Base-by-base conservation (phyloP, 192 early-diverging fungal genomes). In the Phycomyces blakesleeanus region DNA sequence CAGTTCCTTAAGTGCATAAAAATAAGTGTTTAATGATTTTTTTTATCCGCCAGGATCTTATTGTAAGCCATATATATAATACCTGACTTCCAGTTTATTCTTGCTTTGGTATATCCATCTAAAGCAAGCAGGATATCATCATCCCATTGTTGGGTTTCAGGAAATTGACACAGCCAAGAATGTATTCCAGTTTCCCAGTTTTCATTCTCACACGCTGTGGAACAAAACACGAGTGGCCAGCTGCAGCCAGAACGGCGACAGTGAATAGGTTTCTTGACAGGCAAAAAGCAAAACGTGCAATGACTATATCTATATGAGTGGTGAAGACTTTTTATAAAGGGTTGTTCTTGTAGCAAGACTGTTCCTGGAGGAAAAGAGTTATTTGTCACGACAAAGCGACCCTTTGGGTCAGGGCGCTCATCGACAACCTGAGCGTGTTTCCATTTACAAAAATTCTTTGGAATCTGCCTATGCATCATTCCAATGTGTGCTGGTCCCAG, bases 211-310 rank as follows among this genome's bases (percentile, higher is more conserved):
- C 63, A 65, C 3, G 21, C 29, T 5, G 27, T 2, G 8, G 54
- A 55, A 21, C 63, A 65, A 15, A 56, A 65, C 10, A 49, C 7
- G 21, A 65, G 8, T 15, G 12, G 9, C 63, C 63, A 65, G 8
- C n/a, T 6, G 37, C 63, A 65, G 0, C 26, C 15, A 9, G 27
- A 24, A 41, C 34, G n/a, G 26, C 54, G 26, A 12, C 34, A 52
- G 3, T 25, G 18, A 7, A 16, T 15, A 20, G 0, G 0, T 2
- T 47, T 3, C 20, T 20, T 65, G 15, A 63, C 1, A 0, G 29
- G 18, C 12, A 25, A 37, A 63, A 65, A 65, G 25, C 63, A 65
- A 14, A 1, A 18, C 4, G 34, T 22, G 29, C 63, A 65, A 39
- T 56, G 53, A 14, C 12, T 9, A 3, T 21, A 14, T 12, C 22